Evolutionary conservation across 371 early-diverging fungal species (phyloP).

Genomic region (Mortierella sp.): DNA sequence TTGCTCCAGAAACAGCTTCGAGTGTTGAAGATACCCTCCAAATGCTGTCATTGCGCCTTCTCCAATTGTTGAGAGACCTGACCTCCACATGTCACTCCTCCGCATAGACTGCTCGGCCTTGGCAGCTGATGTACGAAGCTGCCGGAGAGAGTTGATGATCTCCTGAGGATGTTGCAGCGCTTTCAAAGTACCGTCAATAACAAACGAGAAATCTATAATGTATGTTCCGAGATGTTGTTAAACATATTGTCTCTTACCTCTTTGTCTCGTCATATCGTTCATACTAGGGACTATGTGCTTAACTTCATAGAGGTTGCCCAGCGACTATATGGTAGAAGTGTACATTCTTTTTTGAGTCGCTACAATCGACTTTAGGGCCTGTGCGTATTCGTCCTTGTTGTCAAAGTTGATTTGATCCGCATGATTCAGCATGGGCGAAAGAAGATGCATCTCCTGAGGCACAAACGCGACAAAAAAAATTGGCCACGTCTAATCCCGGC

Average conservation of each 20-base stretch:
- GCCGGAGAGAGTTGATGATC: slow-evolving; percentile 37
- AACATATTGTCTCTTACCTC: neutral
- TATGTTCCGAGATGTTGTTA: neutral
- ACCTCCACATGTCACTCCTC: slow-evolving; percentile 44
- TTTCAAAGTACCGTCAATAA: slow-evolving; percentile 51
- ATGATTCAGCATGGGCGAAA: slow-evolving; percentile 19
- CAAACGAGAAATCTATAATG: slow-evolving; percentile 51
- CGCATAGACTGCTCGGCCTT: slow-evolving; percentile 43
- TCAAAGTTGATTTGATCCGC: slow-evolving; percentile 30
- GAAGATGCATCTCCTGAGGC: slow-evolving; percentile 40
- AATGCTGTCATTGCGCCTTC: slow-evolving; percentile 46
- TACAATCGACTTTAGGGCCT: slow-evolving; percentile 30
- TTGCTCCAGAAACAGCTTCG: slow-evolving; percentile 30
- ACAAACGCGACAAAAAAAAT: no score
- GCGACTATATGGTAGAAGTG: slow-evolving; percentile 47
- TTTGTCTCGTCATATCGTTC: neutral
- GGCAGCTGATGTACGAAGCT: slow-evolving; percentile 18
- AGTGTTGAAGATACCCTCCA: slow-evolving; percentile 42
- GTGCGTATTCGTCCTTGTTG: slow-evolving; percentile 23
- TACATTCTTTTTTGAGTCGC: slow-evolving; percentile 47
- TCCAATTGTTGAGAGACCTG: slow-evolving; percentile 39
- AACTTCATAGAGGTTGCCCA: slow-evolving; percentile 57
- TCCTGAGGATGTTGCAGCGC: slow-evolving; percentile 53
- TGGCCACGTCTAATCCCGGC: no score
- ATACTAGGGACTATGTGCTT: neutral